phyloP scores from a whole-genome alignment of 1,284 basidiomycete species.

The Ganoderma boninense region DNA sequence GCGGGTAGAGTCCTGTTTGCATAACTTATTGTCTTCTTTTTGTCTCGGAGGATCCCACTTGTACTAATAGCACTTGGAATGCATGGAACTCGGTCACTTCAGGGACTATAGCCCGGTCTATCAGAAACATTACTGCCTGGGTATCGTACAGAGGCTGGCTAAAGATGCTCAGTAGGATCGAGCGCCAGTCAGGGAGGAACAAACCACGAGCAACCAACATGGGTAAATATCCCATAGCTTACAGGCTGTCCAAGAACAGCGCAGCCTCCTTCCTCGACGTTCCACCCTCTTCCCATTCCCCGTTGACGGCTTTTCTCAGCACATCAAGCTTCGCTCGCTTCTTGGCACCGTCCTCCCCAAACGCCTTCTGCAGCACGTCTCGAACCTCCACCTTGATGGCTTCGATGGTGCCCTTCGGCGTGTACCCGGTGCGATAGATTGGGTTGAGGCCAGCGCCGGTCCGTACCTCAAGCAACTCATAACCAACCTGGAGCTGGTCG shows the following conservation, averaged over 20 bases:
- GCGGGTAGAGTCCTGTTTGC: not conserved
- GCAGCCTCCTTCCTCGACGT: constrained; percentile 18
- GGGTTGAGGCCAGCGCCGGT: constrained; percentile 32
- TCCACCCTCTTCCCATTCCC: constrained; percentile 29
- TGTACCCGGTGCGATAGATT: constrained; percentile 31
- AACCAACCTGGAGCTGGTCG: constrained; percentile 34
- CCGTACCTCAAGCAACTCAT: constrained; percentile 40
- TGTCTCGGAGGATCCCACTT: not conserved
- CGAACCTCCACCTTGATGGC: constrained; percentile 31
- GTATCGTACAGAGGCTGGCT: not conserved
- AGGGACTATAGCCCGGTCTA: not conserved
- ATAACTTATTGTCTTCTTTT: not conserved
- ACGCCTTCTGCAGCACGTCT: constrained; percentile 31
- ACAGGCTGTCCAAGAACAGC: constrained; percentile 21
- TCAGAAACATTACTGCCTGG: not conserved
- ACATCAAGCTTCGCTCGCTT: constrained; percentile 32
- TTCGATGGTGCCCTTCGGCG: constrained; percentile 33
- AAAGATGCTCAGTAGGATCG: not conserved
- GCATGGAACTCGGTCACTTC: not conserved
- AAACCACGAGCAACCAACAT: not conserved
- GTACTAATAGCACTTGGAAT: not conserved
- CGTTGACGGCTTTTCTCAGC: constrained; percentile 18
- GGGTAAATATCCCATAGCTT: not conserved
- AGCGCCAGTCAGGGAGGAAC: not conserved
- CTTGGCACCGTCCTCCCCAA: constrained; percentile 32